Conservation (phyloP, 2,329 filamentous ascomycete species). For the Phialemoniopsis sp. region DNA sequence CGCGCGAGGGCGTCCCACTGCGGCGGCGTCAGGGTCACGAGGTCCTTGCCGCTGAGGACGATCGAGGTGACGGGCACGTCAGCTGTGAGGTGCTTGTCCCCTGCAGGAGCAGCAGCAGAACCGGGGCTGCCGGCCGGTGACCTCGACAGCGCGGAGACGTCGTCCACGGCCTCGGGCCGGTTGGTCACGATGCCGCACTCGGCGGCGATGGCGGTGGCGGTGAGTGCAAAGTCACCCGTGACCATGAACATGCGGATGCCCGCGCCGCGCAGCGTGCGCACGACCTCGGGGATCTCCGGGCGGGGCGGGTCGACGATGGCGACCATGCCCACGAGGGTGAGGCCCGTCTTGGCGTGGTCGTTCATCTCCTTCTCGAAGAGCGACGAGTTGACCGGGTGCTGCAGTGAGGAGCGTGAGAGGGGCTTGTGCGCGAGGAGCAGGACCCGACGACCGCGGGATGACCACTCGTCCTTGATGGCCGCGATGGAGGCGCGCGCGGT, state of each 20-base stretch:
- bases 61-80: constrained; percentile 40
- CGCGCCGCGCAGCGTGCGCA: constrained; percentile 62
- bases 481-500: constrained; percentile 44
- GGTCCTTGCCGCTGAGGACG: constrained; percentile 61
- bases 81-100: constrained; percentile 1
- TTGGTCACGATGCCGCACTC: constrained; percentile 68
- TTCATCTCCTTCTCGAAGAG: constrained; percentile 55
- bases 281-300: constrained; percentile 64
- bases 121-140: too few relatives aligned
- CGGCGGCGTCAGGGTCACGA: constrained; percentile 59
- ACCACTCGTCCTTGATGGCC: constrained; percentile 63
- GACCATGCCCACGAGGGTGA: constrained; percentile 70
- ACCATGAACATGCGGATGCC: constrained; percentile 80
- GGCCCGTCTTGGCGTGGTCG: constrained; percentile 47
- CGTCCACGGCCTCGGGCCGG: constrained; percentile 42
- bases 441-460: constrained; percentile 62
- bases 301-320: constrained; percentile 77
- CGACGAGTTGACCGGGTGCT: constrained; percentile 34
- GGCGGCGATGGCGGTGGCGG: constrained; percentile 67
- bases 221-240: constrained; percentile 74
- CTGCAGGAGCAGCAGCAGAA: too few relatives aligned
- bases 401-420: constrained; percentile 34
- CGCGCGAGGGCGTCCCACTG: constrained; percentile 65
- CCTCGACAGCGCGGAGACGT: constrained; percentile 46
- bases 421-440: constrained; percentile 62